These are phyloP conservation scores for Metarhizium album DNA, from an alignment of 2,329 filamentous ascomycete species.

Conservation along the genomic window DNA sequence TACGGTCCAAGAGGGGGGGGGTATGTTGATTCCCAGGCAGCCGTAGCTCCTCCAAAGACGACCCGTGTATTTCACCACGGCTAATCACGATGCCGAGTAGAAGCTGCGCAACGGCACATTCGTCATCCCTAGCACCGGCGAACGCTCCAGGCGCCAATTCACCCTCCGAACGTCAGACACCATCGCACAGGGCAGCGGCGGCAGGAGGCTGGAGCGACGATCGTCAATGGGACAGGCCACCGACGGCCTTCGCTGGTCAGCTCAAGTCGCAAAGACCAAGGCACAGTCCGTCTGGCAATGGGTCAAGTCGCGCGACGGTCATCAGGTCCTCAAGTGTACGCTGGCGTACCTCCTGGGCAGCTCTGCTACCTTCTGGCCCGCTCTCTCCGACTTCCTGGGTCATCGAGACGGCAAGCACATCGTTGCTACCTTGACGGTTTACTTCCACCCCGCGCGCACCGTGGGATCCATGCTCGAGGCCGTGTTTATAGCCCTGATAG, in stretches of 20 bases:
- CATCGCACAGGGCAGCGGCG: constrained; percentile 16
- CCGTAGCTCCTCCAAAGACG: background rate
- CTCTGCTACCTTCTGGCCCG: constrained; percentile 71
- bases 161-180: constrained; percentile 51
- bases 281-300: constrained; percentile 42
- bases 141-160: constrained; percentile 70
- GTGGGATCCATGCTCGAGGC: constrained; percentile 86
- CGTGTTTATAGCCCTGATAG: constrained; percentile 61
- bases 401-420: constrained; percentile 87
- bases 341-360: constrained; percentile 81
- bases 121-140: constrained; percentile 75
- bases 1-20: constrained; percentile 36
- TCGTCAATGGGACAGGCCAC: constrained; percentile 11
- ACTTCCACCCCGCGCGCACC: constrained; percentile 83
- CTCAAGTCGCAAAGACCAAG: constrained; percentile 17
- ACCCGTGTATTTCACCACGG: background rate
- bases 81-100: constrained; percentile 22
- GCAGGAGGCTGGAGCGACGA: constrained; percentile 9
- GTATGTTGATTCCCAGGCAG: constrained; percentile 23
- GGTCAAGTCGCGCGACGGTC: constrained; percentile 60
- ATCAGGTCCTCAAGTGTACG: constrained; percentile 80
- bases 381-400: constrained; percentile 63
- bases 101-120: constrained; percentile 79
- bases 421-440: constrained; percentile 86
- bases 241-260: constrained; percentile 8